phyloP scores from a whole-genome alignment of 495 filamentous ascomycete genomes.

The Xylaria sp. region DNA sequence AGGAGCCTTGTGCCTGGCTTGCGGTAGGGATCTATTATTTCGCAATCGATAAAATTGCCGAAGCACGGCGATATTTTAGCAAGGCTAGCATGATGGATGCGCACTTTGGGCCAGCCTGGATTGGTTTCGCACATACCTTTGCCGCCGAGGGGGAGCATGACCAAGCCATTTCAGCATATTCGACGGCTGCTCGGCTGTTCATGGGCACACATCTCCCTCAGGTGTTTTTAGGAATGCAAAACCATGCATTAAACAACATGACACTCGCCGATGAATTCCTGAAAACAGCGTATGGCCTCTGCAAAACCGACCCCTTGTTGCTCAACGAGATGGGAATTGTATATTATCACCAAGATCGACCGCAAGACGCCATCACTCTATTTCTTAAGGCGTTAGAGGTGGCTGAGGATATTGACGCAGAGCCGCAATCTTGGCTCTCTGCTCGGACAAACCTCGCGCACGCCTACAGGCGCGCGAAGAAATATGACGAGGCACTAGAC shows the following conservation, averaged over 20 bases:
- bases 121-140: slow-evolving; percentile 98
- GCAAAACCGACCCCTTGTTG: slow-evolving; percentile 82
- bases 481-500: slow-evolving; percentile 71
- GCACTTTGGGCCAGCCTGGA: slow-evolving; percentile 98
- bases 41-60: slow-evolving; percentile 83
- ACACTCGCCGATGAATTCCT: slow-evolving; percentile 95
- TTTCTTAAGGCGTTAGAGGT: slow-evolving; percentile 79
- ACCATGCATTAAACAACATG: slow-evolving; percentile 94
- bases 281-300: slow-evolving; percentile 79
- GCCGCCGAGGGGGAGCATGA: slow-evolving; percentile 99
- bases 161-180: slow-evolving; percentile 97
- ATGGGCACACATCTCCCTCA: slow-evolving; percentile 96
- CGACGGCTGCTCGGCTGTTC: slow-evolving; percentile 92
- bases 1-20: slow-evolving; percentile 89
- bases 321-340: slow-evolving; percentile 96
- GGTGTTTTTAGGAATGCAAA: slow-evolving; percentile 98
- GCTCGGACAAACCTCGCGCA: slow-evolving; percentile 90
- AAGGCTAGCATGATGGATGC: slow-evolving; percentile 97
- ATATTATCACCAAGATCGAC: slow-evolving; percentile 86
- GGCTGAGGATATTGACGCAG: slow-evolving; percentile 79
- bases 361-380: slow-evolving; percentile 71
- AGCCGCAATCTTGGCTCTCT: slow-evolving; percentile 83
- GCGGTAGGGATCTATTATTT: slow-evolving; percentile 97
- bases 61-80: slow-evolving; percentile 93
- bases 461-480: slow-evolving; percentile 76